Conservation (phyloP, 2,329 filamentous ascomycete genomes). For the Clarireedia homoeocarpa region DNA sequence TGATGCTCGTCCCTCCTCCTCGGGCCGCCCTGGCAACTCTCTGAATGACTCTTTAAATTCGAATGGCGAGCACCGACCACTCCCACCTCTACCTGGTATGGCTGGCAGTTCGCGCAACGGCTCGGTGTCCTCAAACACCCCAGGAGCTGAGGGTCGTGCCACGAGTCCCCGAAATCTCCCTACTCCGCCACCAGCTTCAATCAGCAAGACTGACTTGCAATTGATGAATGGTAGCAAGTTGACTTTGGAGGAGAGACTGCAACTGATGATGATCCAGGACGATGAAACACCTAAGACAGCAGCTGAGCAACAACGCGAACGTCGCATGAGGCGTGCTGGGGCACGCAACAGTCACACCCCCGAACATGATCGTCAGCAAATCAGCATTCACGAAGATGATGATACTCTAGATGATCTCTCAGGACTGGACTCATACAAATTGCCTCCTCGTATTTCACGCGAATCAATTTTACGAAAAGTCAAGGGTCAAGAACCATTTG, state of each 20-base stretch:
- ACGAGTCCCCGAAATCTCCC: constrained; percentile 62
- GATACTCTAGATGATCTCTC: constrained; percentile 54
- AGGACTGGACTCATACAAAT: constrained; percentile 51
- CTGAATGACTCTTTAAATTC: constrained; percentile 70
- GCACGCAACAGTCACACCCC: constrained; percentile 34
- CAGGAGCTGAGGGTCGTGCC: constrained; percentile 65
- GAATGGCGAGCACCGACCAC: constrained; percentile 72
- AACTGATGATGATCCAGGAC: constrained; percentile 80
- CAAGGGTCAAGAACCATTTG: constrained; percentile 50
- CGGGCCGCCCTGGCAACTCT: constrained; percentile 44
- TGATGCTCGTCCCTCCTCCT: constrained; percentile 32
- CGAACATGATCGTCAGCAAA: constrained; percentile 23
- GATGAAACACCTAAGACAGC: constrained; percentile 48
- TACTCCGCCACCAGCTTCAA: constrained; percentile 60
- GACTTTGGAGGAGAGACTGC: constrained; percentile 77
- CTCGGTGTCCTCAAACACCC: constrained; percentile 47
- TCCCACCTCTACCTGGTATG: constrained; percentile 75
- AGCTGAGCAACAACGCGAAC: constrained; percentile 59
- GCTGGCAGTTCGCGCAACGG: constrained; percentile 34
- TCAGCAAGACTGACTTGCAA: constrained; percentile 70
- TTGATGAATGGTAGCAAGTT: constrained; percentile 69
- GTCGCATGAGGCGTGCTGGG: constrained; percentile 57
- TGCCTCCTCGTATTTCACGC: constrained; percentile 75
- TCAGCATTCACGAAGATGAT: constrained; percentile 45
- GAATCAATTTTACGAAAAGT: constrained; percentile 90